Evolutionary conservation across 2,329 filamentous ascomycete species (phyloP).

Genomic region (Botrytis porri): DNA sequence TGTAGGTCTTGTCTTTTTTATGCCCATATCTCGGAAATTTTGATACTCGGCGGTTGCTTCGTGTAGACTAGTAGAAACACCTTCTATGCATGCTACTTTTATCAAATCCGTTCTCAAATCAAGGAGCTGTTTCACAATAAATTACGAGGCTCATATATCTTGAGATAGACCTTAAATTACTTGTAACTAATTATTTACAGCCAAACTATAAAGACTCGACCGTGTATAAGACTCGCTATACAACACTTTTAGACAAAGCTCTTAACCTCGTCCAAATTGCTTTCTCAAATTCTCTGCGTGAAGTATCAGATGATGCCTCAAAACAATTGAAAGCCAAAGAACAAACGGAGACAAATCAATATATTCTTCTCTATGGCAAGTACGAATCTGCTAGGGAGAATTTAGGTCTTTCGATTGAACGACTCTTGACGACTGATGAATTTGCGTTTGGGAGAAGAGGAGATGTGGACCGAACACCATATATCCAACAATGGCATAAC

Average conservation of each 20-base stretch:
- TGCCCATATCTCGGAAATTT: background rate
- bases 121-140: background rate
- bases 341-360: constrained; percentile 69
- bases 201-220: constrained; percentile 83
- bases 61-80: background rate
- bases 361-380: constrained; percentile 67
- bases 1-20: constrained; percentile 47
- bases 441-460: constrained; percentile 52
- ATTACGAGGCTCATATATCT: background rate
- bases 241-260: constrained; percentile 69
- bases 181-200: constrained; percentile 43
- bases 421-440: constrained; percentile 43
- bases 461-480: constrained; percentile 57
- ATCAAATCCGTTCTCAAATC: background rate
- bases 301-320: constrained; percentile 60
- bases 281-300: constrained; percentile 40
- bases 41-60: background rate
- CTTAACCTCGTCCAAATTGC: constrained; percentile 53
- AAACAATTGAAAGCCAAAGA: constrained; percentile 59
- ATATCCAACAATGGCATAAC: constrained; percentile 61
- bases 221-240: constrained; percentile 83
- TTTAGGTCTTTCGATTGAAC: constrained; percentile 59
- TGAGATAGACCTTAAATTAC: constrained; percentile 24
- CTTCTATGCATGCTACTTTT: background rate
- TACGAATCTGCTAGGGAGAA: constrained; percentile 55